phyloP scores from a whole-genome alignment of 1,284 basidiomycete genomes.

The Wallemia hederae region DNA sequence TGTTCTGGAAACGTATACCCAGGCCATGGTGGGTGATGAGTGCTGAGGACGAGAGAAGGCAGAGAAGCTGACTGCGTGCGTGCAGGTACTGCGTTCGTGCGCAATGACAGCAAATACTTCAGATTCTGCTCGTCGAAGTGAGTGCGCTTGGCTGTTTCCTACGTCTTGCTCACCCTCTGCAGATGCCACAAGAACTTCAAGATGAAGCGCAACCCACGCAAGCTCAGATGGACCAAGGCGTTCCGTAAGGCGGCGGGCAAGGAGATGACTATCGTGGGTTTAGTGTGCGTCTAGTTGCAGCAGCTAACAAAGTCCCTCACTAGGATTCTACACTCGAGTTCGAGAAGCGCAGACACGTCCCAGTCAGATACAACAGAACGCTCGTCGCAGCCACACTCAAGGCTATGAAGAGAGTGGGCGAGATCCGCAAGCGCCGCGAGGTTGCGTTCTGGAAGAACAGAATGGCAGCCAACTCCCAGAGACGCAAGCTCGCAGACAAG shows the following conservation, averaged over 20 bases:
- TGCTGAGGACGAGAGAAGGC: neutral
- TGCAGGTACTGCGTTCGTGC: slow-evolving; percentile 61
- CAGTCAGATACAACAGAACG: slow-evolving; percentile 90
- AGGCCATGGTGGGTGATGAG: slow-evolving; percentile 36
- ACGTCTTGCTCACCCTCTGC: slow-evolving; percentile 1
- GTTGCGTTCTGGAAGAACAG: slow-evolving; percentile 92
- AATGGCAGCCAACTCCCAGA: slow-evolving; percentile 3
- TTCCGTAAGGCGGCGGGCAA: slow-evolving; percentile 97
- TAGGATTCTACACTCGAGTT: slow-evolving; percentile 97
- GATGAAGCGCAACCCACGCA: slow-evolving; percentile 99
- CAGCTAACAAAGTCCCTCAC: neutral
- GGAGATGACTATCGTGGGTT: slow-evolving; percentile 88
- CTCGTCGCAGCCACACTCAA: slow-evolving; percentile 77
- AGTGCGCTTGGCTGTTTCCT: slow-evolving; percentile 11
- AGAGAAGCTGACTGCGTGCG: neutral
- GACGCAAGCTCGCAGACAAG: neutral
- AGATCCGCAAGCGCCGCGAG: slow-evolving; percentile 75
- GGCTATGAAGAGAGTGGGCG: slow-evolving; percentile 83
- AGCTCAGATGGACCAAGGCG: slow-evolving; percentile 98
- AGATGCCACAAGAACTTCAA: slow-evolving; percentile 98
- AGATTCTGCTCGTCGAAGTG: slow-evolving; percentile 90
- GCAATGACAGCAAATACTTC: slow-evolving; percentile 89
- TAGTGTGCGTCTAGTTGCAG: neutral
- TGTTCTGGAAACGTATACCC: slow-evolving; percentile 87
- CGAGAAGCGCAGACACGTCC: slow-evolving; percentile 93